Conservation (phyloP, 2,329 filamentous ascomycete genomes). For the Aspergillus proliferans region DNA sequence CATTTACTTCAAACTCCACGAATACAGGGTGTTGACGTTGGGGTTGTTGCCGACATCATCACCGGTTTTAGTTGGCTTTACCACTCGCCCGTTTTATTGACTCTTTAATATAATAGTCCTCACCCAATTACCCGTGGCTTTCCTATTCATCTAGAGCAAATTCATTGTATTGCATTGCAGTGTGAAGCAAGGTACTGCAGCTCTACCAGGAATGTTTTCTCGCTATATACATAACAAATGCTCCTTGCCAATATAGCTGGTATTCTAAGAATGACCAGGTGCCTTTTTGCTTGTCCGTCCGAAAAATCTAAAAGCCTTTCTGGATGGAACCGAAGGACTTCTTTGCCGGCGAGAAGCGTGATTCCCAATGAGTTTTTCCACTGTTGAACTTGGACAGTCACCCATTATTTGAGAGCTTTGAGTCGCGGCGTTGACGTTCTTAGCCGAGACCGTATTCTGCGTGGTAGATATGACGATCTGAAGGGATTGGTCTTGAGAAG, state of each 20-base stretch:
- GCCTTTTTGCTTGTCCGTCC: background rate
- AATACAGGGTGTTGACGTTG: too few species aligned
- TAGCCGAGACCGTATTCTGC: background rate
- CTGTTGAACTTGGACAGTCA: background rate
- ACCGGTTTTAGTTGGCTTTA: too few species aligned
- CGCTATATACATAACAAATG: background rate
- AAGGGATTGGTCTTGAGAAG: background rate
- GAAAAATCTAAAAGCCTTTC: background rate
- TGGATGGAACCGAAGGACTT: background rate
- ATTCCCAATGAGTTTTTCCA: background rate
- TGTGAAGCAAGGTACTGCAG: too few species aligned
- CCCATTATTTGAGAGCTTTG: background rate
- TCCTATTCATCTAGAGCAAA: too few species aligned
- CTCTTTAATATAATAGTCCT: too few species aligned
- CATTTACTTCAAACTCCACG: too few species aligned
- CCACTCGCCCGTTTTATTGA: too few species aligned
- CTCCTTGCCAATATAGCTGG: background rate
- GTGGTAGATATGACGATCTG: background rate
- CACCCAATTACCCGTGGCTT: too few species aligned
- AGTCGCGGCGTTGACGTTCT: background rate
- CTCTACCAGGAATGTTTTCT: background rate
- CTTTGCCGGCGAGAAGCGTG: background rate
- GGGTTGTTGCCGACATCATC: too few species aligned
- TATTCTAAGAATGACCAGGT: background rate
- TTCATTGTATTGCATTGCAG: too few species aligned